A percentile compares a stretch with the other conserved stretches of the same genome.
Evolutionary conservation across 129 eudicot genomes (phyloP).

Genomic region (Silybum marianum): DNA sequence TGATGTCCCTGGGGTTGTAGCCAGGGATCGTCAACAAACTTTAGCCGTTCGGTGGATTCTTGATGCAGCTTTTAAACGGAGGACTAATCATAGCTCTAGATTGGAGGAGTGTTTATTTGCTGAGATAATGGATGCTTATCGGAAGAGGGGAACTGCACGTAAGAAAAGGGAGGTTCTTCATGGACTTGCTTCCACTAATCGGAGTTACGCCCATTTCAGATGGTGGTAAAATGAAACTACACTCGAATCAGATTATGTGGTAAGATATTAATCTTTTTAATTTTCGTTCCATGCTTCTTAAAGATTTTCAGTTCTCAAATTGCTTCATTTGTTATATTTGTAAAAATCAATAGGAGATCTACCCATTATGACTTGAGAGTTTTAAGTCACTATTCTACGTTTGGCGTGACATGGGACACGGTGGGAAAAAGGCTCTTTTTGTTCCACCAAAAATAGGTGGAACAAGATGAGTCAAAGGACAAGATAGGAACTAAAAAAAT

Average conservation of each 20-base stretch:
- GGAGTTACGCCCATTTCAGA: slow-evolving; percentile 43
- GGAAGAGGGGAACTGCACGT: slow-evolving; percentile 40
- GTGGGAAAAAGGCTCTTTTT: too few relatives aligned
- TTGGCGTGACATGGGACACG: too few relatives aligned
- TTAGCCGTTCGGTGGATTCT: slow-evolving; percentile 37
- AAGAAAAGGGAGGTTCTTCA: slow-evolving; percentile 46
- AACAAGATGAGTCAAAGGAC: too few relatives aligned
- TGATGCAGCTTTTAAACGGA: slow-evolving; percentile 33
- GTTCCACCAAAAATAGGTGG: too few relatives aligned
- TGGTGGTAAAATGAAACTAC: slow-evolving; percentile 32
- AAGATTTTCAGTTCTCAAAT: not conserved
- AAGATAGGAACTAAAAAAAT: too few relatives aligned
- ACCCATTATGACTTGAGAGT: not conserved
- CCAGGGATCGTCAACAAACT: slow-evolving; percentile 37
- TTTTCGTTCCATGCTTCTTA: slow-evolving; percentile 3
- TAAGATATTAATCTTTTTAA: slow-evolving; percentile 6
- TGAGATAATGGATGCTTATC: slow-evolving; percentile 44
- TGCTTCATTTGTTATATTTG: not conserved
- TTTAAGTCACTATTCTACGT: not conserved
- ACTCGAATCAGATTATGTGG: slow-evolving; percentile 18
- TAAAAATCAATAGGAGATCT: not conserved
- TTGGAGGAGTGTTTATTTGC: slow-evolving; percentile 45
- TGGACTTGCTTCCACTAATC: slow-evolving; percentile 33
- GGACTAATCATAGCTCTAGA: slow-evolving; percentile 27
- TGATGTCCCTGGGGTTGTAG: slow-evolving; percentile 50